phyloP scores from a whole-genome alignment of 2,329 filamentous ascomycete genomes.

The Alternaria ventricosa region DNA sequence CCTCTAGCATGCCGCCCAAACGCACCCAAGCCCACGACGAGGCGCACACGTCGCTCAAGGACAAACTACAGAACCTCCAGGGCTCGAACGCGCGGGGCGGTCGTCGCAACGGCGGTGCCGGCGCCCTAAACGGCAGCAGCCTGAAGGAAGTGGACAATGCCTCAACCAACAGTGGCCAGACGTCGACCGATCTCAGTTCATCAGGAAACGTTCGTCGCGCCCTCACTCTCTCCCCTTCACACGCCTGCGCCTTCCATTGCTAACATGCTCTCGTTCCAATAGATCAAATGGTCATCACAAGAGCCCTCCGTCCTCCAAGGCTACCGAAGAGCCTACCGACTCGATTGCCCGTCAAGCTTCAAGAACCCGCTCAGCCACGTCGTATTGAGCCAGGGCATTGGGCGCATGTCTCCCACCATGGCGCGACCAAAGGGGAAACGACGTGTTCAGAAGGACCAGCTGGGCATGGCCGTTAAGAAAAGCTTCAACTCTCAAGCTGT shows the following conservation, averaged over 20 bases:
- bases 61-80: slow-evolving; percentile 52
- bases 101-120: slow-evolving; percentile 41
- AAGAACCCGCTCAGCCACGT: slow-evolving; percentile 57
- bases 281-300: slow-evolving; percentile 72
- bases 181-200: slow-evolving; percentile 34
- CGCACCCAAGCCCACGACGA: slow-evolving; percentile 46
- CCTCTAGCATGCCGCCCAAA: slow-evolving; percentile 47
- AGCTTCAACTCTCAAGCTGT: slow-evolving; percentile 83
- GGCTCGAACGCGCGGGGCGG: slow-evolving; percentile 46
- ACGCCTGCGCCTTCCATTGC: slow-evolving; percentile 2
- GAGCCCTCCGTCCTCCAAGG: slow-evolving; percentile 72
- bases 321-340: slow-evolving; percentile 76
- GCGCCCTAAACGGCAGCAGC: slow-evolving; percentile 40
- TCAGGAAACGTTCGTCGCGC: slow-evolving; percentile 42
- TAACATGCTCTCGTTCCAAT: slow-evolving; percentile 16
- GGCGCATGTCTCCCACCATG: slow-evolving; percentile 77
- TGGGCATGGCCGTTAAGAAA: slow-evolving; percentile 76
- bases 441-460: slow-evolving; percentile 73
- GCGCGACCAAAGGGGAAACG: slow-evolving; percentile 68
- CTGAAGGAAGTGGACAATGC: slow-evolving; percentile 50
- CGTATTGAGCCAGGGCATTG: slow-evolving; percentile 66
- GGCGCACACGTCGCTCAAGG: slow-evolving; percentile 46
- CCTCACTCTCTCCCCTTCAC: slow-evolving; percentile 6
- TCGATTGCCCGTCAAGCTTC: slow-evolving; percentile 75
- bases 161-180: slow-evolving; percentile 45